Evolutionary conservation across 2,329 filamentous ascomycete genomes (phyloP), one percentile per base, ranked within the genome.

Genomic region (Fusarium chaquense): DNA sequence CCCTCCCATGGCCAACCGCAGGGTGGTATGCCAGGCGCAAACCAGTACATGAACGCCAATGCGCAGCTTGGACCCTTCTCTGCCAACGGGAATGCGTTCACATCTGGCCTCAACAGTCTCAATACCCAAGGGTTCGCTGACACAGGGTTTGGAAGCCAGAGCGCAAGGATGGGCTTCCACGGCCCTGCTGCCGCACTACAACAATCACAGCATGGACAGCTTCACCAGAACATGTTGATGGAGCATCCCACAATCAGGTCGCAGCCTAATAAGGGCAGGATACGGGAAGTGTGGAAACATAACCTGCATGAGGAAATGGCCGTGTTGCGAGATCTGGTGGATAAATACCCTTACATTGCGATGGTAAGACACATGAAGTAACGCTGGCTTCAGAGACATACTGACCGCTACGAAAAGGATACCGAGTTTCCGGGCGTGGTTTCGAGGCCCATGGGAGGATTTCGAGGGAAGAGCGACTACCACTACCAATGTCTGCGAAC

Each of bases 381-480:
- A 57, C 35, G 30, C 26, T 32, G 43, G 28, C 46, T 52, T 26
- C 28, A 24, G 46, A 56, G 36, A 50, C 46, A 28, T 60, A 49
- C 67, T 74, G 62, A 75, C 70, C 44, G 41, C 13, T 26, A 36
- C 33, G 58, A 69, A 53, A 77, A 97, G 94, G 96, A 99, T 78
- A 98, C 96, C 26, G 95, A 98, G 78, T 99, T 99, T 75, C 96
- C 96, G n/a, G 96, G 96, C 60, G 94, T 99, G 55, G 95, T 99
- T 55, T 93, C 95, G 28, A 89, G 96, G 72, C 96, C 96, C 3
- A 98, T 99, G 86, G 96, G 96, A 50, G 90, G 91, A 58, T 99
- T 99, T 80, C 89, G 92, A 63, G 96, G 93, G 62, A 98, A 98
- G 83, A 96, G 94, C 71, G 95, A 98, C 76, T 99, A 99, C 78